phyloP scores from a whole-genome alignment of 371 early-diverging fungal genomes.

The Choanephora cucurbitarum region DNA sequence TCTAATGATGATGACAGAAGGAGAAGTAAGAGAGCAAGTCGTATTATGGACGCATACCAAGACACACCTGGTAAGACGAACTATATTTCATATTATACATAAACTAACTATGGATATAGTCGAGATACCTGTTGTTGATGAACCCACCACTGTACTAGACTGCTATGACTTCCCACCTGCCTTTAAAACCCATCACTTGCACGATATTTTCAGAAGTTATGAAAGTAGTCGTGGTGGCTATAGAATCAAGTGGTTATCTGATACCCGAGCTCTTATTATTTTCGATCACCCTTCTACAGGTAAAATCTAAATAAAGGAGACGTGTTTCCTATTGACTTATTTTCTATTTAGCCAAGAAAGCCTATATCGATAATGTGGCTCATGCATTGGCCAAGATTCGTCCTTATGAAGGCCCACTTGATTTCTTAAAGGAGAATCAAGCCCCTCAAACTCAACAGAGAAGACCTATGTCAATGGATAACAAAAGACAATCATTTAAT shows the following conservation, averaged over 20 bases:
- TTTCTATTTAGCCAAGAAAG: slow-evolving; percentile 42
- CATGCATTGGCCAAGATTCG: slow-evolving; percentile 30
- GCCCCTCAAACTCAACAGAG: slow-evolving; percentile 9
- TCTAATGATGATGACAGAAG: slow-evolving; percentile 28
- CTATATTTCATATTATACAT: background rate
- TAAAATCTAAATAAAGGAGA: slow-evolving; percentile 28
- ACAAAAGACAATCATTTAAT: slow-evolving; percentile 28
- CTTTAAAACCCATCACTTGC: slow-evolving; percentile 57
- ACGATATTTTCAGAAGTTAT: slow-evolving; percentile 57
- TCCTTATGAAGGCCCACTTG: slow-evolving; percentile 31
- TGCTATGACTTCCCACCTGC: slow-evolving; percentile 56
- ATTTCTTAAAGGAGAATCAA: slow-evolving; percentile 18
- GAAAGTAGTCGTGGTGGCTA: slow-evolving; percentile 68
- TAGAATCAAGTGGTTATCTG: slow-evolving; percentile 75
- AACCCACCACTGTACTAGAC: slow-evolving; percentile 52
- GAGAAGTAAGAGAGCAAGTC: slow-evolving; percentile 41
- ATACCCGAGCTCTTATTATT: slow-evolving; percentile 72
- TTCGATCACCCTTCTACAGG: slow-evolving; percentile 72
- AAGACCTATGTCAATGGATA: slow-evolving; percentile 27
- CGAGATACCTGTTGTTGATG: slow-evolving; percentile 42
- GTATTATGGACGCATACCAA: slow-evolving; percentile 42
- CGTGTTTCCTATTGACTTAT: background rate
- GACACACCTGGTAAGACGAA: slow-evolving; percentile 37
- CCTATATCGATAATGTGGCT: slow-evolving; percentile 39
- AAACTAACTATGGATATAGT: slow-evolving; percentile 16